Base-by-base conservation (phyloP, 768 basidiomycete species). In the Boletellus ananiceps region DNA sequence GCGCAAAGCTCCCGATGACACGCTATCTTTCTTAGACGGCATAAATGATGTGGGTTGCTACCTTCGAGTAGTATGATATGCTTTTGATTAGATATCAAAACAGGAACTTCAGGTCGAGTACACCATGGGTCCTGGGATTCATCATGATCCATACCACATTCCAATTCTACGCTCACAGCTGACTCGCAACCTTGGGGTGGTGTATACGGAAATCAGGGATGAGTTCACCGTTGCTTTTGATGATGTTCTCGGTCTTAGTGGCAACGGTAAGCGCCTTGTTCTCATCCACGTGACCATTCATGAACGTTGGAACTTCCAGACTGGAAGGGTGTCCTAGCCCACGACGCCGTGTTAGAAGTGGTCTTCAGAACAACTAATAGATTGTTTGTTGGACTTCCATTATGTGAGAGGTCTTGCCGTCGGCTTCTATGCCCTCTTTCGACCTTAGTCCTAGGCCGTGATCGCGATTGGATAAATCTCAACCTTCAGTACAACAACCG, bases 361-460 rank as follows among this genome's bases (percentile, higher is more conserved):
- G 61, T 80, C 5, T 66, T 68, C 27, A 69, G 75, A 31, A 62
- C 68, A 3, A 71, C 61, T 44, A 77, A 75, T 51, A 70, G 80
- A 11, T 44, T 73, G 6, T 75, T 80, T 50, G 72, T 80, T 14
- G 79, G 78, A 0, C 57, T 69, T 23, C 75, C 76, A 5, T 34
- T 75, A 2, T 80, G 79, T 76, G 37, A 36, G 35, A 25, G 12
- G 33, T 3, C 15, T 9, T 15, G 25, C 16, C 44, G 6, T 19
- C 40, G 9, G 15, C 21, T n/a, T 16, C 8, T 39, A 31, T 21
- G 34, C 3, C 38, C 16, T 3, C 27, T 13, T 19, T 29, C 15
- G 8, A 38, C n/a, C 8, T 49, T 2, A 7, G 3, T 19, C 29
- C 25, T 40, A 77, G 75, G 74, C 53, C 67, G 73, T 8, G 52